Conservation (phyloP, 495 filamentous ascomycete species). For the Aspergillus heteromorphus region DNA sequence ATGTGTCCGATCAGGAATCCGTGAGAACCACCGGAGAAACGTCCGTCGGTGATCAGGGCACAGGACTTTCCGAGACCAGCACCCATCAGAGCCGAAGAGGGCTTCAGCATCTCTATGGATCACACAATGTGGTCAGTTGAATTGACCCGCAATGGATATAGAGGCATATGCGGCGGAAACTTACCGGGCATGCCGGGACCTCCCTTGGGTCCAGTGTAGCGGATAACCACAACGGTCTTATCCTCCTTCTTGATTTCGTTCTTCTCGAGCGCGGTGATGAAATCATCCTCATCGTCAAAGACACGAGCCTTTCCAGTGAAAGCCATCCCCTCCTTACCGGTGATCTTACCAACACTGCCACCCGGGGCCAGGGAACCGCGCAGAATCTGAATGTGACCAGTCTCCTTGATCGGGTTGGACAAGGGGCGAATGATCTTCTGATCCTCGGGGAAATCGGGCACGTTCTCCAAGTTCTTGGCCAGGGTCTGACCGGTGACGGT, state of each 20-base stretch:
- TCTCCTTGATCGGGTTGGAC: constrained; percentile 83
- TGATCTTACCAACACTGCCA: constrained; percentile 94
- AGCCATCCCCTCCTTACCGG: constrained; percentile 83
- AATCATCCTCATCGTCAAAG: constrained; percentile 78
- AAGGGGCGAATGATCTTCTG: constrained; percentile 89
- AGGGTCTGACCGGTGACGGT: constrained; percentile 93
- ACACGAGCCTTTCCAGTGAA: constrained; percentile 85
- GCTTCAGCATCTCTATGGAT: constrained; percentile 64
- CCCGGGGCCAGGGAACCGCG: constrained; percentile 84
- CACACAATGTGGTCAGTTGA: neutral
- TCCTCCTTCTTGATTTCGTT: constrained; percentile 90
- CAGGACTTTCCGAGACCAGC: constrained; percentile 67
- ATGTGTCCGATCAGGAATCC: constrained; percentile 46
- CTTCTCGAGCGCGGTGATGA: constrained; percentile 68
- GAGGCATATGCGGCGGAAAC: neutral
- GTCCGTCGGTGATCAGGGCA: constrained; percentile 35
- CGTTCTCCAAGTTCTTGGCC: constrained; percentile 76
- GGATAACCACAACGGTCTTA: constrained; percentile 94
- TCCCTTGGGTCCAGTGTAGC: constrained; percentile 91
- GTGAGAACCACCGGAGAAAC: constrained; percentile 38
- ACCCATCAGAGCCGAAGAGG: constrained; percentile 79
- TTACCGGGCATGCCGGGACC: constrained; percentile 85
- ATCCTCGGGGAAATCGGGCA: constrained; percentile 68
- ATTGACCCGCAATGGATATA: neutral
- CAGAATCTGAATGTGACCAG: constrained; percentile 94